phyloP scores from a whole-genome alignment of 345 rosid species.

The Acer yangbiense region DNA sequence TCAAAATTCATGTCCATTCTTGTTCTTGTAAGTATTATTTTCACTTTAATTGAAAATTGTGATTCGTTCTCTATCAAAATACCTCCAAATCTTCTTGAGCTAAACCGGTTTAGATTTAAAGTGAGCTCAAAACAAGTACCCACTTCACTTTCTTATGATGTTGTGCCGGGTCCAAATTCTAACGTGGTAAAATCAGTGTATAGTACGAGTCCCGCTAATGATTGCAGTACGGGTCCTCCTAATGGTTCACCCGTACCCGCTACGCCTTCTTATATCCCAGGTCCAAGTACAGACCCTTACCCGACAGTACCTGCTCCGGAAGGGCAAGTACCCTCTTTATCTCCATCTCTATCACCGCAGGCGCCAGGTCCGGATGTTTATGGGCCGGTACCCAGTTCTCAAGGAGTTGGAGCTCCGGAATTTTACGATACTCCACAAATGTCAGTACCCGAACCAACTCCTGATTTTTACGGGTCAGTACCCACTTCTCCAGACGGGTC shows the following conservation, averaged over 20 bases:
- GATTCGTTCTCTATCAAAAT: neutral
- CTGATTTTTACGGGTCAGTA: no score
- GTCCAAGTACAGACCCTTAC: neutral
- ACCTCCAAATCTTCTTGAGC: neutral
- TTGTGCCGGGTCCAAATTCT: neutral
- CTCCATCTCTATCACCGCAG: no score
- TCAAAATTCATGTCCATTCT: neutral
- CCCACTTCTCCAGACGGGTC: neutral
- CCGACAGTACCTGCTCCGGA: neutral
- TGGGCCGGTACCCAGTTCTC: neutral
- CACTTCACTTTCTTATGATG: neutral
- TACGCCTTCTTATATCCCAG: neutral
- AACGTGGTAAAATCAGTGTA: no score
- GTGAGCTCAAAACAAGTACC: neutral
- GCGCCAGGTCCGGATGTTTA: neutral
- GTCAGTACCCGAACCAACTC: no score
- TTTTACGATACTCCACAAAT: no score
- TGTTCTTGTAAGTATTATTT: neutral
- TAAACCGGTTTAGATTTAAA: neutral
- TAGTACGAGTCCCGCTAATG: no score
- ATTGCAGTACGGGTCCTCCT: no score
- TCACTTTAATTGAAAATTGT: neutral
- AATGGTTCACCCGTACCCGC: neutral
- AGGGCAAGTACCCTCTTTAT: neutral
- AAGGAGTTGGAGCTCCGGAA: no score